Evolutionary conservation across 768 basidiomycete genomes (phyloP).

Genomic region (Russula emetica): DNA sequence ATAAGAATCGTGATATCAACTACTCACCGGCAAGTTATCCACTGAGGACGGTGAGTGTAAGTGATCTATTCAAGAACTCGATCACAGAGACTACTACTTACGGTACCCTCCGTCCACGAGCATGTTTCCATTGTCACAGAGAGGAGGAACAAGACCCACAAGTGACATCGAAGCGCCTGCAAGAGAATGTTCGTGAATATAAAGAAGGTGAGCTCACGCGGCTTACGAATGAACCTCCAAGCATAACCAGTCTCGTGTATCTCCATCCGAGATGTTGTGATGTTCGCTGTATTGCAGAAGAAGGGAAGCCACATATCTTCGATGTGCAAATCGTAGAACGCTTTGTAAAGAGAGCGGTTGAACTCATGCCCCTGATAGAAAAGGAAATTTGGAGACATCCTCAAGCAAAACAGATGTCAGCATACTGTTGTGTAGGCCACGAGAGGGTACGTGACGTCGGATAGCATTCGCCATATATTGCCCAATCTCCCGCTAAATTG

Average conservation of each 20-base stretch:
- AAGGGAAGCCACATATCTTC: constrained; percentile 99
- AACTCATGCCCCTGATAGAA: constrained; percentile 81
- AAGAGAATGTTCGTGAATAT: not conserved
- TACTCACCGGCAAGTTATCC: constrained; percentile 79
- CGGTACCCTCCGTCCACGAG: constrained; percentile 88
- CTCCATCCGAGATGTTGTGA: constrained; percentile 94
- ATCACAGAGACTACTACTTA: constrained; percentile 41
- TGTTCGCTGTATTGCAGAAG: constrained; percentile 98
- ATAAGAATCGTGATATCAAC: not conserved
- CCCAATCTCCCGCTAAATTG: constrained; percentile 90
- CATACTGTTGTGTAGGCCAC: constrained; percentile 85
- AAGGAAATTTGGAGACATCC: constrained; percentile 3
- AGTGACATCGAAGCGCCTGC: constrained; percentile 95
- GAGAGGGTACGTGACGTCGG: constrained; percentile 88
- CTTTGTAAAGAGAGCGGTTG: constrained; percentile 92
- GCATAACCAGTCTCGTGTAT: constrained; percentile 98
- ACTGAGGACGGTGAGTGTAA: constrained; percentile 42
- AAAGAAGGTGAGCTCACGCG: not conserved
- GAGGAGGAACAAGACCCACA: constrained; percentile 88
- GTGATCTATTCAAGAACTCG: not conserved
- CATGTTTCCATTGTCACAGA: constrained; percentile 92
- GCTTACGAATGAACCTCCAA: constrained; percentile 85
- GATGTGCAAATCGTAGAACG: constrained; percentile 91
- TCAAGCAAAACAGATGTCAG: constrained; percentile 12
- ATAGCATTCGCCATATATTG: constrained; percentile 90